phyloP scores from a whole-genome alignment of 73 alveolate genomes.

The Stentor coeruleus region DNA sequence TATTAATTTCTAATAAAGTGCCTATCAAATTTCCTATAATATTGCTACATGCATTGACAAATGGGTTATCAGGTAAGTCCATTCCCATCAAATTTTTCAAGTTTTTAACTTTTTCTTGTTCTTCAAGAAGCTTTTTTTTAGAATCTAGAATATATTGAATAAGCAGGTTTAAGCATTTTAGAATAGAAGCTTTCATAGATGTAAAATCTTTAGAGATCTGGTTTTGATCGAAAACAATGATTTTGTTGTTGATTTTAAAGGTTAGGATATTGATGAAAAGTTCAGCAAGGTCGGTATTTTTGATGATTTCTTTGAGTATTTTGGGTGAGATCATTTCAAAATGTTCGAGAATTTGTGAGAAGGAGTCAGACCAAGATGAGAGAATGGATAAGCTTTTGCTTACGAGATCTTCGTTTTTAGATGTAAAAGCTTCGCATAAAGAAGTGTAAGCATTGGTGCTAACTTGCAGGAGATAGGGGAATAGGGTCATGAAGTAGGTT shows the following conservation, averaged over 20 bases:
- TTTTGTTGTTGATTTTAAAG: no score
- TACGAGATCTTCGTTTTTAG: background rate
- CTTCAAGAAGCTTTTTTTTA: constrained; percentile 16
- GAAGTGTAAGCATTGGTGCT: background rate
- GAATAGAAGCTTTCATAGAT: background rate
- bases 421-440: background rate
- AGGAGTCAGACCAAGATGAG: background rate
- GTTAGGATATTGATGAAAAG: background rate
- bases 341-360: constrained; percentile 7
- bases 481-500: background rate
- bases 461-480: background rate
- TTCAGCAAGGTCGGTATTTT: background rate
- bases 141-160: background rate
- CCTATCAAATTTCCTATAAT: background rate
- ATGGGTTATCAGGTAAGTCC: constrained; percentile 13
- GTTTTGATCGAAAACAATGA: background rate
- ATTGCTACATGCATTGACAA: background rate
- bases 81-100: background rate
- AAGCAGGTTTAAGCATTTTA: constrained; percentile 21
- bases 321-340: constrained; percentile 19
- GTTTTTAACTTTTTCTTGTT: constrained; percentile 31
- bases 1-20: background rate
- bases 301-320: background rate
- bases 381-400: background rate
- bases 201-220: background rate